Percentiles rank a stretch among this genome's conserved stretches.
phyloP scores from a whole-genome alignment of 2,329 filamentous ascomycete species.

The Macrophomina pseudophaseolina region DNA sequence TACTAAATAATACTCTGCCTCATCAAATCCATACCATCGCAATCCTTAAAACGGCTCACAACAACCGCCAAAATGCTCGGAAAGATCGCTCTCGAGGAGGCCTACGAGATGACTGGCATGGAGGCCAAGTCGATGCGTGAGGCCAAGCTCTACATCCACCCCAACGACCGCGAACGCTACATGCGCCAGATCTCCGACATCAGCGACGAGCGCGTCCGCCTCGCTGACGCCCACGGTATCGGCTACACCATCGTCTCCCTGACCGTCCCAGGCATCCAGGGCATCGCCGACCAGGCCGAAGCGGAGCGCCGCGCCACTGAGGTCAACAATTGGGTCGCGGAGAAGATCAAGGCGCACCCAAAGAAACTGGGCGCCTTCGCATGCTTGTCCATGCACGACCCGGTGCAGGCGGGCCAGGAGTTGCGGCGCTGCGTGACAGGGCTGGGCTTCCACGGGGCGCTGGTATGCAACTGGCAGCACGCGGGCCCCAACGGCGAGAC shows the following conservation, averaged over 20 bases:
- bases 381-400: conserved; percentile 54
- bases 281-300: conserved; percentile 33
- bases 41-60: not conserved
- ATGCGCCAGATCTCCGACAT: conserved; percentile 22
- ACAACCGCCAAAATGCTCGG: conserved; percentile 9
- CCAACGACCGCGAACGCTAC: conserved; percentile 16
- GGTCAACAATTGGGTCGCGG: conserved; percentile 37
- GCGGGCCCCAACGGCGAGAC: conserved; percentile 63
- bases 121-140: conserved; percentile 18
- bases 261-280: conserved; percentile 37
- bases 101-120: conserved; percentile 20
- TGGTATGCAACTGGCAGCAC: conserved; percentile 64
- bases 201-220: conserved; percentile 32
- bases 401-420: conserved; percentile 56
- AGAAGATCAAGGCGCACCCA: conserved; percentile 30
- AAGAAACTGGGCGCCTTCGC: conserved; percentile 22
- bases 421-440: conserved; percentile 60
- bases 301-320: conserved; percentile 35
- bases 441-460: conserved; percentile 43
- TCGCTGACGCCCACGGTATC: conserved; percentile 32
- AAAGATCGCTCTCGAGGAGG: conserved; percentile 23
- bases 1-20: not conserved
- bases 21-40: not conserved
- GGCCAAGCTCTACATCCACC: conserved; percentile 21
- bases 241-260: conserved; percentile 37